Conservation (phyloP, 78 protist species). For the Cavenderia fasciculata region DNA sequence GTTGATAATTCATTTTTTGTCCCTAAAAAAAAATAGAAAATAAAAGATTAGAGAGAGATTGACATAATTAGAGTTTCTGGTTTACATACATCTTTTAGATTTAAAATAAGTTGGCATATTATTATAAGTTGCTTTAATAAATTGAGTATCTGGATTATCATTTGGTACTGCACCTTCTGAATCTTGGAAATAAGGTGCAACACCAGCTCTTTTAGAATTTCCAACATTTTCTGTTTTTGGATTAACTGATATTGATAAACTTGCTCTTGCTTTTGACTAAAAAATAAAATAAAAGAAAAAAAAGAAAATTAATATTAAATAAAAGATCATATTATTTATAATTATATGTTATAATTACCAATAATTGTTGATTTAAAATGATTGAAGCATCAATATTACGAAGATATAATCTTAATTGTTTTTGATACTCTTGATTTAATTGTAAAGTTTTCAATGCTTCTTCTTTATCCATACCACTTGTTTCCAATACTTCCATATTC, state of each 20-base stretch:
- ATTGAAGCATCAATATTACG: background rate
- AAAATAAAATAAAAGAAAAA: background rate
- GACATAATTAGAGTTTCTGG: too few relatives aligned
- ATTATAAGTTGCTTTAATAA: background rate
- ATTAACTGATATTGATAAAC: background rate
- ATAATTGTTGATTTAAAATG: background rate
- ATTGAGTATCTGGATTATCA: constrained; percentile 32
- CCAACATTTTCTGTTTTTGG: background rate
- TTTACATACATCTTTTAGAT: constrained; percentile 18
- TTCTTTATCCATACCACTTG: background rate
- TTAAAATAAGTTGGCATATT: constrained; percentile 56
- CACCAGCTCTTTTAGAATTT: background rate
- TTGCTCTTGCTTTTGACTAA: background rate
- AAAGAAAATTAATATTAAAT: background rate
- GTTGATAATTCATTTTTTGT: constrained; percentile 12
- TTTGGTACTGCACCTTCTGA: constrained; percentile 17
- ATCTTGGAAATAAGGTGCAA: constrained; percentile 14
- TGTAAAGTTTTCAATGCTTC: background rate
- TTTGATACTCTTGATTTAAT: constrained; percentile 15
- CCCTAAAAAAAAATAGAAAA: constrained; percentile 31
- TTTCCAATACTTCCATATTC: background rate
- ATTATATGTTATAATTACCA: background rate
- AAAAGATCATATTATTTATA: background rate
- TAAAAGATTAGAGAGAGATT: background rate
- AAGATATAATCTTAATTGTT: background rate